Evolutionary conservation across 495 filamentous ascomycete genomes (phyloP).

Genomic region (Trichocladium uniseriatum): DNA sequence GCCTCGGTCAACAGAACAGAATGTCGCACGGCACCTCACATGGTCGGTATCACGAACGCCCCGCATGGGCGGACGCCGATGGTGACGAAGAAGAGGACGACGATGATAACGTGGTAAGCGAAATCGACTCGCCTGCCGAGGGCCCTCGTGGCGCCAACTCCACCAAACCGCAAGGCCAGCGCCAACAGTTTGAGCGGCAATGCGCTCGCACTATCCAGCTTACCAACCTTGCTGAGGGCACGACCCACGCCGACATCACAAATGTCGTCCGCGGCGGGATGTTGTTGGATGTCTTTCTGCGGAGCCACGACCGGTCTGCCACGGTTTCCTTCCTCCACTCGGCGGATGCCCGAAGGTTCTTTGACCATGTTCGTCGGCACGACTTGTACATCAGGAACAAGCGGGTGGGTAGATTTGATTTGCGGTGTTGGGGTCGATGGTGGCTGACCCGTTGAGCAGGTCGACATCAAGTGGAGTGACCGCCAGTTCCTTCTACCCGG

Average conservation of each 20-base stretch:
- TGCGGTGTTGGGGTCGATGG: not conserved
- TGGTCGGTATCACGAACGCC: conserved; percentile 7
- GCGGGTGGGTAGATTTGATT: conserved; percentile 42
- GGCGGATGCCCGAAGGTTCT: conserved; percentile 52
- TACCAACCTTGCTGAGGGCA: conserved; percentile 52
- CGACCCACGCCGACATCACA: conserved; percentile 57
- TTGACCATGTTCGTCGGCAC: conserved; percentile 52
- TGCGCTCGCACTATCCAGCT: conserved; percentile 57
- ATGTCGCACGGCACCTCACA: not conserved
- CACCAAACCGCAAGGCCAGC: conserved; percentile 14
- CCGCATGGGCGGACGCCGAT: conserved; percentile 21
- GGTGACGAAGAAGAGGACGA: conserved; percentile 21
- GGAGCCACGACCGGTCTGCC: conserved; percentile 51
- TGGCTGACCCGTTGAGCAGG: conserved; percentile 30
- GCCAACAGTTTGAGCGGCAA: conserved; percentile 25
- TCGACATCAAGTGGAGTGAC: conserved; percentile 63
- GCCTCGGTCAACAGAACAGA: conserved; percentile 2
- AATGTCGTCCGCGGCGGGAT: conserved; percentile 59
- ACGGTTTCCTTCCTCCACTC: conserved; percentile 64
- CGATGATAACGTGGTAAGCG: conserved; percentile 14
- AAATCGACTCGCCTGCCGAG: conserved; percentile 16
- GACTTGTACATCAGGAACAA: conserved; percentile 63
- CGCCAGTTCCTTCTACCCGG: conserved; percentile 61
- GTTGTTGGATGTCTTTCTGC: conserved; percentile 59
- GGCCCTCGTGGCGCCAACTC: conserved; percentile 14